Evolutionary conservation across 1,139 yeast species (phyloP), one percentile per base, ranked within the genome.

Genomic region (Casaregolazyma suthepensis): DNA sequence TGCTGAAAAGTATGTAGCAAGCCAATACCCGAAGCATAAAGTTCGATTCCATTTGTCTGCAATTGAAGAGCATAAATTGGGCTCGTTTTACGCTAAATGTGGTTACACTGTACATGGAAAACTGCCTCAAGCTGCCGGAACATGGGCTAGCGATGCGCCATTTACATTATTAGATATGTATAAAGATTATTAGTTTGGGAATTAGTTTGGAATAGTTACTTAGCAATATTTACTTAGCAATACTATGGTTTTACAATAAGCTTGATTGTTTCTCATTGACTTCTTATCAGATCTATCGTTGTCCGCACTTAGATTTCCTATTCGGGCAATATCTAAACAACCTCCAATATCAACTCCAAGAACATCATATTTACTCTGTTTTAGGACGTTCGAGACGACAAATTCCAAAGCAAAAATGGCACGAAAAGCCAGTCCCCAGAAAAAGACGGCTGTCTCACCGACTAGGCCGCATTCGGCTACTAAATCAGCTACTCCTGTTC

Each of bases 41-140:
- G 23, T 44, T 3, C n/a, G 1, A n/a, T 13, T 44, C 5, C 20
- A 49, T 5, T 17, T 49, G 12, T 17, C 10, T 15, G 43, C 48
- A 13, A 35, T 49, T 13, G 31, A 37, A 3, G 52, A 49, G 44
- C 52, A 49, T 15, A 35, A 35, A 4, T 7, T 49, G 37, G 48
- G 22, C 13, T 12, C 17, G n/a, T 49, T 49, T 20, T 49, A 49
- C 31, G 18, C 2, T 10, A 43, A 43, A 31, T 35, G 29, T 26
- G 52, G 52, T 10, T 49, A 13, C 20, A 5, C 17, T 18, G 47
- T 43, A 10, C 31, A 40, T 44, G 6, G 23, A 10, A 19, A 26
- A 5, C 15, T 9, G 1, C 37, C 13, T 7, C 46, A 43, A 31
- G 17, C 37, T 15, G 17, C n/a, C 3, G 47, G 47, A 5, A 37